Conservation (phyloP, 1,284 basidiomycete species). For the Pseudozyma hubeiensis region DNA sequence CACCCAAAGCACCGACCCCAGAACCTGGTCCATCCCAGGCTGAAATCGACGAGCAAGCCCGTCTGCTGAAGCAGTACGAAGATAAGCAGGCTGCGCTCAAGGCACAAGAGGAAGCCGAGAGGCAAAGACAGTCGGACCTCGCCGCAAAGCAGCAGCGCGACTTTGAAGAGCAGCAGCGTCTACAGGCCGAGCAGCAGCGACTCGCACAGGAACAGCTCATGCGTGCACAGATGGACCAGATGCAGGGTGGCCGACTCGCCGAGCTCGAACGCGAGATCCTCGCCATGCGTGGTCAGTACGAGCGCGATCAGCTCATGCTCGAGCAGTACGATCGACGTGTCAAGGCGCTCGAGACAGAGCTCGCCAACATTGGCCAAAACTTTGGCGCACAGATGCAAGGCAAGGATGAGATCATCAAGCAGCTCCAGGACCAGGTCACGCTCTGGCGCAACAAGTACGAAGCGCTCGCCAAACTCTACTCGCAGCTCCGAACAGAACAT, state of each 20-base stretch:
- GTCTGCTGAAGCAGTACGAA: constrained; percentile 96
- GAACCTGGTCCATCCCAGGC: constrained; percentile 67
- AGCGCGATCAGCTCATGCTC: constrained; percentile 95
- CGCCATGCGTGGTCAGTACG: constrained; percentile 94
- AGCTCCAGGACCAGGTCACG: constrained; percentile 95
- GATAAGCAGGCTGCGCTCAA: constrained; percentile 88
- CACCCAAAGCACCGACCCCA: constrained; percentile 57
- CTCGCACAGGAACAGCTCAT: constrained; percentile 86
- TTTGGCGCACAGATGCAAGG: constrained; percentile 87
- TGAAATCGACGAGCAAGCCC: constrained; percentile 90
- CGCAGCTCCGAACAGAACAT: constrained; percentile 95
- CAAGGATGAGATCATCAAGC: constrained; percentile 95
- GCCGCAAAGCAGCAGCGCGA: constrained; percentile 86
- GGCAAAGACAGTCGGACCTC: constrained; percentile 79
- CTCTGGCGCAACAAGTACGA: constrained; percentile 99
- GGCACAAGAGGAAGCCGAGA: constrained; percentile 84
- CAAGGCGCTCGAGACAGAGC: constrained; percentile 93
- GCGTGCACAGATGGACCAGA: constrained; percentile 79
- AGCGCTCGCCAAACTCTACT: constrained; percentile 97
- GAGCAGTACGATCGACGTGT: constrained; percentile 98
- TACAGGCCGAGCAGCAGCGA: constrained; percentile 89
- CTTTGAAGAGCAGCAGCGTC: constrained; percentile 88
- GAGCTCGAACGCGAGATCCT: constrained; percentile 92
- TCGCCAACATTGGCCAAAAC: constrained; percentile 81
- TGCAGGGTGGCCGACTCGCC: constrained; percentile 72